Percentiles rank a stretch among this genome's conserved stretches.
These are phyloP conservation scores for Austroboletus festivus DNA, from an alignment of 768 basidiomycete species.

Conservation along the genomic window DNA sequence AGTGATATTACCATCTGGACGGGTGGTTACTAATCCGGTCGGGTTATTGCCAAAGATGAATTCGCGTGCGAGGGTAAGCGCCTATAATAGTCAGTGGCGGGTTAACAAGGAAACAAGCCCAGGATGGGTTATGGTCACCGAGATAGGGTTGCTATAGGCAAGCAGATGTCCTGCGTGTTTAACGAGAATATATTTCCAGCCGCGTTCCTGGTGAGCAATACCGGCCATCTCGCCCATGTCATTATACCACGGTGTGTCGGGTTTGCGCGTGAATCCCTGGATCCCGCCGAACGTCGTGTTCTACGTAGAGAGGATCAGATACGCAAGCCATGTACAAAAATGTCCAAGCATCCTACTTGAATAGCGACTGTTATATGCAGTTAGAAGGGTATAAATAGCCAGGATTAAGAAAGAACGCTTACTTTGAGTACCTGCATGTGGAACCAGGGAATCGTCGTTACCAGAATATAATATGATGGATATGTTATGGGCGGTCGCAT, in stretches of 20 bases:
- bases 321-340: background rate
- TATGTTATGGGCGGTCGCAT: constrained; percentile 48
- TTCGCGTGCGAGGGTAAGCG: constrained; percentile 56
- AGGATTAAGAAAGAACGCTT: constrained; percentile 9
- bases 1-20: constrained; percentile 16
- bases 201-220: constrained; percentile 70
- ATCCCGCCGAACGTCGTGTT: constrained; percentile 82
- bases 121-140: too few relatives aligned
- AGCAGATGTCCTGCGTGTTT: constrained; percentile 39
- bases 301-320: constrained; percentile 15
- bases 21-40: constrained; percentile 50
- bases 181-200: constrained; percentile 44
- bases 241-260: constrained; percentile 64
- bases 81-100: constrained; percentile 35
- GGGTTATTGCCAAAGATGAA: constrained; percentile 64
- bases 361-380: constrained; percentile 44
- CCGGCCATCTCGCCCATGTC: constrained; percentile 57
- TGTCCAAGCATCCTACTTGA: constrained; percentile 35
- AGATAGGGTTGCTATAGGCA: constrained; percentile 31
- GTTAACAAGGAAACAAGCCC: too few relatives aligned
- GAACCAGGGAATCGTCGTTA: constrained; percentile 62
- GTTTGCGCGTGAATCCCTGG: constrained; percentile 67
- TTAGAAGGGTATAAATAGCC: background rate
- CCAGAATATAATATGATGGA: constrained; percentile 59
- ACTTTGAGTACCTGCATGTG: constrained; percentile 65